Percentiles rank a stretch among this genome's conserved stretches.
Evolutionary conservation across 78 protist species (phyloP).

Genomic region (Dictyostelium brefeldianum): DNA sequence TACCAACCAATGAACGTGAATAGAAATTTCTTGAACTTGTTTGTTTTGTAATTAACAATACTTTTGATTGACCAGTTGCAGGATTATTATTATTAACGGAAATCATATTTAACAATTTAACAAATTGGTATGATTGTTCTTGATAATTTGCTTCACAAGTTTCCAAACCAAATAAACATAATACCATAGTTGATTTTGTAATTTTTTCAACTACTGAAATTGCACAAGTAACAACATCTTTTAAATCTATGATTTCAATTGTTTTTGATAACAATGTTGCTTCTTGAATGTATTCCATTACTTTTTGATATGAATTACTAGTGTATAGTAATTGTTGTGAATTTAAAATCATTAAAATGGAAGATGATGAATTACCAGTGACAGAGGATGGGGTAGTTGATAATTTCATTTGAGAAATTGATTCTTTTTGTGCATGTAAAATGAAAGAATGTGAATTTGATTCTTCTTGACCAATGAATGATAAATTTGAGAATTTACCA

Average conservation of each 20-base stretch:
- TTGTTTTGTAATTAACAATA: constrained; percentile 17
- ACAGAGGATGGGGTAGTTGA: background rate
- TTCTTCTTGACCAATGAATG: background rate
- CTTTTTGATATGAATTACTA: background rate
- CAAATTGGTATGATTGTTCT: background rate
- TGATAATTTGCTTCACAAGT: background rate
- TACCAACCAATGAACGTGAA: constrained; percentile 34
- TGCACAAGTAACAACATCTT: background rate
- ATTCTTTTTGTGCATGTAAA: constrained; percentile 30
- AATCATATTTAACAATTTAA: background rate
- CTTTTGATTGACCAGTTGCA: background rate
- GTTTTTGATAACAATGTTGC: background rate
- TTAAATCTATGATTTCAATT: background rate
- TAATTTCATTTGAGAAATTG: constrained; percentile 6
- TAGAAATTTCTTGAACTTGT: constrained; percentile 10
- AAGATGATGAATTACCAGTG: background rate
- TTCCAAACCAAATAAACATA: constrained; percentile 29
- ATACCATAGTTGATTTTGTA: background rate
- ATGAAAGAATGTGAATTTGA: constrained; percentile 26
- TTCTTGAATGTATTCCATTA: background rate
- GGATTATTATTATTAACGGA: background rate
- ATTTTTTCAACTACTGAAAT: background rate
- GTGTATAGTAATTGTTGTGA: background rate
- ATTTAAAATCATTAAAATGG: background rate
- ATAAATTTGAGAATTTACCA: constrained; percentile 3